A percentile compares a stretch with the other conserved stretches of the same genome.
Conservation (phyloP, 768 basidiomycete species). For the Rhodotorula kratochvilovae region DNA sequence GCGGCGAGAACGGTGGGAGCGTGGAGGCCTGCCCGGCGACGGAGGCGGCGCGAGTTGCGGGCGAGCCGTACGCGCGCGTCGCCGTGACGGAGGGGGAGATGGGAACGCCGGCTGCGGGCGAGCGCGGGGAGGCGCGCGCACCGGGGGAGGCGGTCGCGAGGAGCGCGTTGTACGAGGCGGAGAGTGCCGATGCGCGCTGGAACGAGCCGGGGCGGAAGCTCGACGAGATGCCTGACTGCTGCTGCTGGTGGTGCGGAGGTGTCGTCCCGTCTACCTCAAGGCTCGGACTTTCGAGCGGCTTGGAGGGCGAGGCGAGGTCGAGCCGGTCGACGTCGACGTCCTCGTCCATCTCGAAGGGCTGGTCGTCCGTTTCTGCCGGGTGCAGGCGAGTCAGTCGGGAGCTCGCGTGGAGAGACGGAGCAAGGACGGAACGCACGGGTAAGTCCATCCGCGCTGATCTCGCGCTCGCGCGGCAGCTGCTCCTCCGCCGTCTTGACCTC, state of each 20-base stretch:
- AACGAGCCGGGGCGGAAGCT: conserved; percentile 23
- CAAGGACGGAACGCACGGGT: background rate
- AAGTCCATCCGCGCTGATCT: conserved; percentile 13
- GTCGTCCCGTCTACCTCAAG: background rate
- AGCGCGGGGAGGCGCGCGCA: background rate
- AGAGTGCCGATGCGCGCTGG: conserved; percentile 27
- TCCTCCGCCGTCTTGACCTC: background rate
- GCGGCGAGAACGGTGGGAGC: conserved; percentile 14
- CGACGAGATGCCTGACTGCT: background rate
- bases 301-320: conserved; percentile 10
- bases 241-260: background rate
- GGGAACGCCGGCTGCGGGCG: background rate
- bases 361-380: background rate
- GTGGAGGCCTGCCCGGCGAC: background rate
- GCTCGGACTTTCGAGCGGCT: background rate
- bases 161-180: conserved; percentile 33
- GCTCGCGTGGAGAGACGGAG: too few species aligned
- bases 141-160: conserved; percentile 10
- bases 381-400: background rate
- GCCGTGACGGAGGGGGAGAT: background rate
- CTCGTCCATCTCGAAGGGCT: conserved; percentile 38
- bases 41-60: background rate
- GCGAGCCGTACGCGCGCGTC: background rate
- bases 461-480: background rate
- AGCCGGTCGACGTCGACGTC: conserved; percentile 30